Evolutionary conservation across 208 protist genomes (phyloP), one percentile per base, ranked within the genome.

Genomic region (Crithidia sp.): DNA sequence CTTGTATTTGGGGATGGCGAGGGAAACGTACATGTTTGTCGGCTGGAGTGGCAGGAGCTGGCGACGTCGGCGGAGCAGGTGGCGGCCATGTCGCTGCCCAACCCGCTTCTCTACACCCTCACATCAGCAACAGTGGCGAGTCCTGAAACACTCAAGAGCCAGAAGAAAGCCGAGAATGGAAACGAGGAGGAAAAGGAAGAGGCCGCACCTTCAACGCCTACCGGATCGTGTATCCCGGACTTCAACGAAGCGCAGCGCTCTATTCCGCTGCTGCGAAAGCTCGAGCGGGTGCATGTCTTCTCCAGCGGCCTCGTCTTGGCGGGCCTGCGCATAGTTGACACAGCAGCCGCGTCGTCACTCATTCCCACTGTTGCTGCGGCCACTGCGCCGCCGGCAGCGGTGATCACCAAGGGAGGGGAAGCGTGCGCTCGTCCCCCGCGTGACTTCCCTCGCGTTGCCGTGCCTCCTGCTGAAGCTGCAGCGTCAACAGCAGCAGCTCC

Each of bases 1-100:
- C 72, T 95, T 61, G 85, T 87, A 19, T 93, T 93, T 72, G 79
- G 79, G 36, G 91, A 95, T 69, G 81, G 85, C 40, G 79, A 67
- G 43, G 88, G 88, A 19, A 90, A 92, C 53, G 80, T 93, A 55
- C 88, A 95, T 63, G 82, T 95, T 6, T 95, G 91, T 57, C 72
- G 67, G 53, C 61, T 93, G 56, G 16, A 36, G 13, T 82, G 90
- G 66, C 61, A 69, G 53, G 57, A 62, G 64, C 66, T 82, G 67
- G 50, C 39, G n/a, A 60, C 28, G 39, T 50, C 10, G 50, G 63
- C 56, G 13, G 71, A 82, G 57, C 81, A 91, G 71, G 55, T 50
- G 36, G 58, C 40, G 17, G 78, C 77, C 37, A 59, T 91, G 43
- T 54, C 59, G n/a, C 55, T 88, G 64, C 58, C 64, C 7, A 91